Base-by-base conservation (phyloP, 768 basidiomycete species). In the Thelephora aurantiotincta region DNA sequence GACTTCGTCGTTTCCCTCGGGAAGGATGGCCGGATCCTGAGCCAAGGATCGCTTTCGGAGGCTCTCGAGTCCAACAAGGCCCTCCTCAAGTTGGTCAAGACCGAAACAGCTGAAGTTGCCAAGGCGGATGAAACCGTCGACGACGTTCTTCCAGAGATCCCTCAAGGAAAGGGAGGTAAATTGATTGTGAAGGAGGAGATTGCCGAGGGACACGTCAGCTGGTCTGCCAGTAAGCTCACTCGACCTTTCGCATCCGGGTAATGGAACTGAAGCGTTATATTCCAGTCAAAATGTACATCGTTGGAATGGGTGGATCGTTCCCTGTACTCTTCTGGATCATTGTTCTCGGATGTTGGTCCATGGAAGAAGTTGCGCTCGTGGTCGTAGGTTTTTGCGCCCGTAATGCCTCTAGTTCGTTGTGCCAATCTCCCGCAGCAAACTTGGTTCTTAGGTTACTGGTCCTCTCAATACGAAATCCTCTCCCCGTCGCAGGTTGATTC, bases 1-100 rank as follows among this genome's bases (percentile, higher is more conserved):
- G 65, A 69, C 3, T 73, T 72, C 50, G 70, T 78, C 5, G 69
- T 82, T 6, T 71, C 73, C 1, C 51, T 82, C n/a, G 67, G 68
- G 18, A 51, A 56, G 4, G 73, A 80, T 51, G 80, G 80, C 0
- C 65, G 69, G 0, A 61, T 77, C 19, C 57, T 59, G 12, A 67
- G 68, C 35, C 68, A 72, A 53, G 76, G 72, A 1, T 64, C 73
- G 20, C 57, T 76, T 2, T 66, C 69, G 0, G 72, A 69, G 6
- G 68, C 65, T 0, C 61, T 80, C 6, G 63, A 60, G 3, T 62
- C 64, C 33, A 68, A 74, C 50, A 53, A 58, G 37, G 66, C 48
- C 36, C 61, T 67, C 43, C 64, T 49, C 12, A 51, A 48, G 3
- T 57, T 60, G 35, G 51, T 57, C 7, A 51, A 55, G 2, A 46